Conservation (phyloP, 768 basidiomycete species). For the Auricularia heimuer region DNA sequence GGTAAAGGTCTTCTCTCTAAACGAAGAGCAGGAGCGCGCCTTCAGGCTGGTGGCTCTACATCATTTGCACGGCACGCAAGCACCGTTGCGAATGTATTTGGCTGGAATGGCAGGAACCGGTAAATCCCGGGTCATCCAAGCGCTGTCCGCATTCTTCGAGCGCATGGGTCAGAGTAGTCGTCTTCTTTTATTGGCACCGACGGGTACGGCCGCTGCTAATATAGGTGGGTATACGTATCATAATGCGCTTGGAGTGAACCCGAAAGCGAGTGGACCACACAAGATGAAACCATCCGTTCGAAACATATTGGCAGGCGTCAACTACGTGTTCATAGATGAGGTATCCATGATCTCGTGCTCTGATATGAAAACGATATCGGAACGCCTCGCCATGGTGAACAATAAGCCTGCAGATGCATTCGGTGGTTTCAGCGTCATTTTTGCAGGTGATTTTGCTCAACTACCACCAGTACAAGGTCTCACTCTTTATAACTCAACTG, state of each 20-base stretch:
- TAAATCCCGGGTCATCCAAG: constrained; percentile 23
- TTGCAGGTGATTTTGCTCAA: constrained; percentile 28
- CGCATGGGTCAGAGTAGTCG: constrained; percentile 14
- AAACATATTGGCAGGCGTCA: constrained; percentile 19
- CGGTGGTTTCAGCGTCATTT: constrained; percentile 23
- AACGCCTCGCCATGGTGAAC: constrained; percentile 11
- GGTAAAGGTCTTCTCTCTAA: background rate
- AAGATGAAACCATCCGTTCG: constrained; percentile 10
- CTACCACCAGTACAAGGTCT: constrained; percentile 22
- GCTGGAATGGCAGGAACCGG: constrained; percentile 25
- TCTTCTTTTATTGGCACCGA: constrained; percentile 21
- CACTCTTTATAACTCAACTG: constrained; percentile 20
- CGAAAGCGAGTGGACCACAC: constrained; percentile 11
- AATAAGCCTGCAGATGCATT: constrained; percentile 17
- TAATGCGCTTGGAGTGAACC: constrained; percentile 15
- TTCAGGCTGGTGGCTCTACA: constrained; percentile 7
- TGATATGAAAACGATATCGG: constrained; percentile 21
- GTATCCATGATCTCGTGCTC: constrained; percentile 20
- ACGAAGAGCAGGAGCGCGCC: constrained; percentile 6
- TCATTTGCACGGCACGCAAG: background rate
- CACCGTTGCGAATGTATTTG: constrained; percentile 11
- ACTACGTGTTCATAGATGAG: constrained; percentile 22
- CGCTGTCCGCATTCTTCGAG: constrained; percentile 17
- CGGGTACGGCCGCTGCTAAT: constrained; percentile 21
- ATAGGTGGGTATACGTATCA: constrained; percentile 24